Percentiles rank a stretch among this genome's conserved stretches.
These are phyloP conservation scores for Microcyclosporella mali DNA, from an alignment of 2,329 filamentous ascomycete species.

Conservation along the genomic window DNA sequence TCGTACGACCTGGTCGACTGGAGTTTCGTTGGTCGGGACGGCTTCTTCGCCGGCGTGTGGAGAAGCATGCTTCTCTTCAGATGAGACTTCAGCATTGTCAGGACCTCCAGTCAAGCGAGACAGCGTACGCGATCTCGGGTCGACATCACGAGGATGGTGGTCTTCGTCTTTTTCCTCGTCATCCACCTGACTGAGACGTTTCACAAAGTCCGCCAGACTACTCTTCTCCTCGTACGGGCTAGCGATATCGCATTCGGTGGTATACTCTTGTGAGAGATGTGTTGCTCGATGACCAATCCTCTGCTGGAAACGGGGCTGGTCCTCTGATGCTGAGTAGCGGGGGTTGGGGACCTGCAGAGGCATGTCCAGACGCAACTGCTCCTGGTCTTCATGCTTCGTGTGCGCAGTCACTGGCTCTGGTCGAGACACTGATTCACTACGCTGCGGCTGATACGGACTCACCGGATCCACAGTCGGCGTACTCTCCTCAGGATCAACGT, in stretches of 20 bases:
- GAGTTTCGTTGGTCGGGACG: background rate
- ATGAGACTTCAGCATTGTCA: background rate
- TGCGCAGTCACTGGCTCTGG: too few relatives aligned
- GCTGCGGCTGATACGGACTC: too few relatives aligned
- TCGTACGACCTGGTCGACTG: constrained; percentile 6
- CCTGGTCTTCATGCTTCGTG: background rate
- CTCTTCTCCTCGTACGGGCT: constrained; percentile 19
- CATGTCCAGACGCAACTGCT: constrained; percentile 3
- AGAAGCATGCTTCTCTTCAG: background rate
- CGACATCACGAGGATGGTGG: background rate
- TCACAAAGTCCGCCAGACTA: constrained; percentile 17
- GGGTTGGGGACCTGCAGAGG: constrained; percentile 3
- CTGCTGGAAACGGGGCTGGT: constrained; percentile 18
- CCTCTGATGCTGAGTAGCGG: constrained; percentile 2
- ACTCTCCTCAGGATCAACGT: too few relatives aligned
- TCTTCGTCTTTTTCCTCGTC: constrained; percentile 17
- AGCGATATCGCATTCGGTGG: constrained; percentile 19
- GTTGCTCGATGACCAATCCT: constrained; percentile 20
- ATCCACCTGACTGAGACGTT: constrained; percentile 25
- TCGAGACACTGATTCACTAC: background rate
- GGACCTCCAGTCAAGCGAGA: constrained; percentile 19
- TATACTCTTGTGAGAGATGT: constrained; percentile 22
- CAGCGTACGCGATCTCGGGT: constrained; percentile 23
- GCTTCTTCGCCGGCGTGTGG: constrained; percentile 6
- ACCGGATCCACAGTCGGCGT: too few relatives aligned